Percentiles rank a stretch among this genome's conserved stretches.
Evolutionary conservation across 106 monocot species (phyloP).

Genomic region (Phalaenopsis equestris): DNA sequence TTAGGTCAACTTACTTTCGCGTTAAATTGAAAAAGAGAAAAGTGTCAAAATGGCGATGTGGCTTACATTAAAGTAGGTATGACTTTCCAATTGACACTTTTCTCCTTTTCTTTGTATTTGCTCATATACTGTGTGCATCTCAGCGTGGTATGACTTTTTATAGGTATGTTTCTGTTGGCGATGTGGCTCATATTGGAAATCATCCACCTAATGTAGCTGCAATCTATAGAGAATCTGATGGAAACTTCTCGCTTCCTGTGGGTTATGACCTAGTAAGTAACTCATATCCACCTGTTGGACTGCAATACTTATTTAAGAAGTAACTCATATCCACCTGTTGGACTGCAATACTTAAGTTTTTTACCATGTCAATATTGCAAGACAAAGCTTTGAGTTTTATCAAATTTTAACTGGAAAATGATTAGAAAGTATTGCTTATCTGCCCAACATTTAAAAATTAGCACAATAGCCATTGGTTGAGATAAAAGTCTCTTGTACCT

Average conservation of each 20-base stretch:
- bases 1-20: too few species aligned
- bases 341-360: neutral
- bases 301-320: neutral
- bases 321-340: neutral
- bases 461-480: too few species aligned
- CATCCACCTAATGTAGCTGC: conserved; percentile 82
- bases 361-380: neutral
- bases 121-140: neutral
- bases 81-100: too few species aligned
- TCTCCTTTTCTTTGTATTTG: neutral
- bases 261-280: conserved; percentile 89
- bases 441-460: too few species aligned
- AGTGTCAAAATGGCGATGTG: too few species aligned
- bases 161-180: conserved; percentile 87
- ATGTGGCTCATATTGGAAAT: conserved; percentile 65
- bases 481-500: too few species aligned
- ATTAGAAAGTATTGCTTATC: too few species aligned
- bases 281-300: neutral
- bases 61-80: too few species aligned
- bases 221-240: conserved; percentile 49
- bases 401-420: too few species aligned
- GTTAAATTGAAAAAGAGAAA: too few species aligned
- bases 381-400: neutral
- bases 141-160: neutral
- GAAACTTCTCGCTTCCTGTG: conserved; percentile 61